Evolutionary conservation across 2,329 filamentous ascomycete genomes (phyloP).

Genomic region (Didymella pinodella): DNA sequence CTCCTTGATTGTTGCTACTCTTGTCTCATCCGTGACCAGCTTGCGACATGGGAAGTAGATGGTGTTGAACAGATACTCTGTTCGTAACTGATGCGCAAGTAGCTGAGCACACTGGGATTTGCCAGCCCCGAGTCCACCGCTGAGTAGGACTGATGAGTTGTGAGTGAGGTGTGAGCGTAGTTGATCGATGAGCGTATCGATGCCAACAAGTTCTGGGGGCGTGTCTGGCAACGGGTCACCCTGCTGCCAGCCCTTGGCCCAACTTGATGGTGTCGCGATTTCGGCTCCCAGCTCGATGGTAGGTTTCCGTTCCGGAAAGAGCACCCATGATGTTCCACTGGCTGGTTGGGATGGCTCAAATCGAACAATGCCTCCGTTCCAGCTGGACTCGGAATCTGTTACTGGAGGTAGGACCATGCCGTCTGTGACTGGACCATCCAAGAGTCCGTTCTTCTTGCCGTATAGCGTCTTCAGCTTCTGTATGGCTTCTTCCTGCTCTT

Average conservation of each 20-base stretch:
- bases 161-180: constrained; percentile 80
- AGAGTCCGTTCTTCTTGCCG: constrained; percentile 68
- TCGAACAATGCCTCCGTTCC: constrained; percentile 84
- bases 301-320: constrained; percentile 77
- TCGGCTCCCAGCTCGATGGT: constrained; percentile 78
- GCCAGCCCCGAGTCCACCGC: constrained; percentile 86
- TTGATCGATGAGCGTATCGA: constrained; percentile 77
- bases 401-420: constrained; percentile 76
- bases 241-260: constrained; percentile 58
- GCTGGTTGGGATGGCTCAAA: constrained; percentile 68
- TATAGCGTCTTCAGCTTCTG: constrained; percentile 78
- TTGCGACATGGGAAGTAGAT: constrained; percentile 88
- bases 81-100: constrained; percentile 75
- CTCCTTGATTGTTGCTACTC: constrained; percentile 90
- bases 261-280: constrained; percentile 69
- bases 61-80: constrained; percentile 78
- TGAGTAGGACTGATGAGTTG: constrained; percentile 87
- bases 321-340: constrained; percentile 68
- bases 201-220: constrained; percentile 76
- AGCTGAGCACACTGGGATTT: constrained; percentile 84
- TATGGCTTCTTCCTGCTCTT: constrained; percentile 78
- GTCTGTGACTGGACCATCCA: constrained; percentile 88
- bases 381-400: constrained; percentile 64
- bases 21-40: constrained; percentile 87
- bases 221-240: constrained; percentile 63